phyloP scores from a whole-genome alignment of 306 rosid genomes.

The Malus domestica region ASM211411v1 NC_041794.1:22962001-22962500 shows the following conservation, averaged over 20 bases:
- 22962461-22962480: background rate
- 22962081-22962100: background rate
- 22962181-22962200: slow-evolving; percentile 94
- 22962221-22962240: slow-evolving; percentile 79
- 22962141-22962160: slow-evolving; percentile 25
- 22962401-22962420: background rate
- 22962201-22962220: slow-evolving; percentile 76
- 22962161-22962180: slow-evolving; percentile 92
- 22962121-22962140: background rate
- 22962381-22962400: background rate
- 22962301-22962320: background rate
- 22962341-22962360: background rate
- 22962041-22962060: slow-evolving; percentile 70
- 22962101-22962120: background rate
- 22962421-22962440: background rate
- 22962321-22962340: background rate
- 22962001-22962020: slow-evolving; percentile 91
- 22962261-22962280: slow-evolving; percentile 73
- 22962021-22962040: slow-evolving; percentile 98
- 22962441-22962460: too few relatives aligned
- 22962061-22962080: background rate
- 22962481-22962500: background rate
- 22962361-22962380: background rate
- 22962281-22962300: slow-evolving; percentile 37
- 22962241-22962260: slow-evolving; percentile 98